These are phyloP conservation scores for Fusarium verticillioides DNA, from an alignment of 2,329 filamentous ascomycete genomes.

Conservation along the genomic window DNA sequence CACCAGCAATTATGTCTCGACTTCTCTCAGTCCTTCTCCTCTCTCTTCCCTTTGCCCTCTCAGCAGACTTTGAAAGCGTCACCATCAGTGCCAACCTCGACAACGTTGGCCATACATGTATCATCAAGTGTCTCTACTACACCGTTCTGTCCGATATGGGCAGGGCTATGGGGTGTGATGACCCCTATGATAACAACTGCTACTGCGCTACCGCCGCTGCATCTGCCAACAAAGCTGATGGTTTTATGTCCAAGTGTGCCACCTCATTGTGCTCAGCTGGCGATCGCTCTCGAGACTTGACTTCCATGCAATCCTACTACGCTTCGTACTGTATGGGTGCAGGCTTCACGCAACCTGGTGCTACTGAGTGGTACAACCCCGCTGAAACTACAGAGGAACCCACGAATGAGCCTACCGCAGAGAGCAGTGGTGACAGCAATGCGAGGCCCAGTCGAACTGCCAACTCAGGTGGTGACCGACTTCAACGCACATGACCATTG, in stretches of 20 bases:
- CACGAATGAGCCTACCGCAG: conserved; percentile 19
- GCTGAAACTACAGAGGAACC: conserved; percentile 36
- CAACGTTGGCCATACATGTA: conserved; percentile 28
- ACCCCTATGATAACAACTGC: conserved; percentile 42
- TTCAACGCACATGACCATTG: conserved; percentile 39
- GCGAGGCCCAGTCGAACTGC: conserved; percentile 36
- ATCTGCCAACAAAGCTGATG: conserved; percentile 33
- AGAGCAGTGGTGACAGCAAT: conserved; percentile 1
- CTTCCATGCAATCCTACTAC: conserved; percentile 42
- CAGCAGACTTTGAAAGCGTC: conserved; percentile 27
- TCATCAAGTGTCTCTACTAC: conserved; percentile 39
- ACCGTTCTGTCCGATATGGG: conserved; percentile 32
- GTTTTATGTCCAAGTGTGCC: conserved; percentile 38
- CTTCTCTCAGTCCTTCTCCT: conserved; percentile 11
- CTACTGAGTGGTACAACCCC: conserved; percentile 40
- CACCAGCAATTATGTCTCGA: conserved; percentile 18
- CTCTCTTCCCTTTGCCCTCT: neutral
- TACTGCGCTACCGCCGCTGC: conserved; percentile 41
- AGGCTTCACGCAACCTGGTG: conserved; percentile 41
- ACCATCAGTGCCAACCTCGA: conserved; percentile 31
- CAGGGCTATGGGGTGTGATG: conserved; percentile 36
- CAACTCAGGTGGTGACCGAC: conserved; percentile 29
- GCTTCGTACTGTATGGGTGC: conserved; percentile 45
- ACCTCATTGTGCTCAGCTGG: conserved; percentile 34
- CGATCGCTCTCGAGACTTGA: conserved; percentile 38